Percentiles rank a stretch among this genome's conserved stretches.
phyloP scores from a whole-genome alignment of 139 green algal species.

The Chlorella sorokiniana region DNA sequence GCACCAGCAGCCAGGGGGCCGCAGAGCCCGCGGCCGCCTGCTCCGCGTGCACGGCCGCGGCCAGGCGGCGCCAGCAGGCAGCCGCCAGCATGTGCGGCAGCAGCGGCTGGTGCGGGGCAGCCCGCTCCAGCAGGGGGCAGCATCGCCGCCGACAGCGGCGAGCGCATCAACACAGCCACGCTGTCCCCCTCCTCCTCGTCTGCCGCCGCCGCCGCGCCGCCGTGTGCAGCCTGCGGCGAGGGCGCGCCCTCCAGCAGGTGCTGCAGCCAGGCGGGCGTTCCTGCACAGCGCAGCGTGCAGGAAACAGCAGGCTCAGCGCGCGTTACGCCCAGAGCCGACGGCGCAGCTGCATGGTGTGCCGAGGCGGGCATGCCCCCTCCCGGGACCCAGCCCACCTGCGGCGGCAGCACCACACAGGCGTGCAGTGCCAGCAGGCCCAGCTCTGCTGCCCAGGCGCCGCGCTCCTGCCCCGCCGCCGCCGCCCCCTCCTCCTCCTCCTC shows the following conservation, averaged over 20 bases:
- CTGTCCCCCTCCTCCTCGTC: neutral
- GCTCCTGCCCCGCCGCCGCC: neutral
- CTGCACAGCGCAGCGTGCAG: too few relatives aligned
- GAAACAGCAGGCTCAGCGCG: neutral
- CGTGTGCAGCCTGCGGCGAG: neutral
- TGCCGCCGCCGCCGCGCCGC: neutral
- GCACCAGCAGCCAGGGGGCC: slow-evolving; percentile 33
- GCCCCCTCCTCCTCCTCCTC: slow-evolving; percentile 11
- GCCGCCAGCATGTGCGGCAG: slow-evolving; percentile 23
- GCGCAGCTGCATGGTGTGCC: neutral
- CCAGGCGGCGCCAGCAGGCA: slow-evolving; percentile 24
- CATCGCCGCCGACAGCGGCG: neutral
- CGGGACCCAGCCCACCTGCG: neutral
- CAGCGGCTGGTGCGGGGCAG: neutral
- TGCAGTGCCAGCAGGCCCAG: slow-evolving; percentile 31
- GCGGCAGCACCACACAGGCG: slow-evolving; percentile 10
- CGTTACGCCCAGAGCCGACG: neutral
- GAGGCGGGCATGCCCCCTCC: neutral
- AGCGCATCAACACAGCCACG: slow-evolving; percentile 6
- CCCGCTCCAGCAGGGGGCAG: neutral
- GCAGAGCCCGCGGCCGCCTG: neutral
- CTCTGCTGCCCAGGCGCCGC: slow-evolving; percentile 21
- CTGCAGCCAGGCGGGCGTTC: slow-evolving; percentile 10
- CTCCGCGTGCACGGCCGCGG: neutral
- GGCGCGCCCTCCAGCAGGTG: slow-evolving; percentile 12